Percentiles rank a stretch among this genome's conserved stretches.
phyloP scores from a whole-genome alignment of 2,329 filamentous ascomycete genomes.

The Orbilia oligospora region DNA sequence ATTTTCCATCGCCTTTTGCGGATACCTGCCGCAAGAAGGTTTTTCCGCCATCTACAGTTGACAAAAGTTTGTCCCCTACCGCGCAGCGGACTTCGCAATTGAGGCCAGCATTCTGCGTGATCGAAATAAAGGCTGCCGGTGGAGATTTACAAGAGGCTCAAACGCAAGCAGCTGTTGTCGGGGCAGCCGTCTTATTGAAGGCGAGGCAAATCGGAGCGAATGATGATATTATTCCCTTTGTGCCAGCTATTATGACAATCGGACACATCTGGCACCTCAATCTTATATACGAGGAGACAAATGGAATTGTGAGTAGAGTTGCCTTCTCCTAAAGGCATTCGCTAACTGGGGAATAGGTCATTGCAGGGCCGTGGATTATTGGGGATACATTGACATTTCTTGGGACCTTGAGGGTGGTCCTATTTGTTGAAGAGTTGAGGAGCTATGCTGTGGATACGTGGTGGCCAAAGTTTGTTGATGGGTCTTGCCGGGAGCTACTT shows the following conservation, averaged over 20 bases:
- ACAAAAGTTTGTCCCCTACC: conserved; percentile 4
- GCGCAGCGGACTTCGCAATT: conserved; percentile 3
- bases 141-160: conserved; percentile 6
- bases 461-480: conserved; percentile 29
- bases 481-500: not conserved
- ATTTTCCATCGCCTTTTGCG: conserved; percentile 3
- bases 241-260: not conserved
- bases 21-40: not conserved
- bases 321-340: too few species aligned
- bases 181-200: not conserved
- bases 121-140: conserved; percentile 16
- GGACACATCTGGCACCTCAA: conserved; percentile 10
- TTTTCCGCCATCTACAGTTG: not conserved
- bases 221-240: not conserved
- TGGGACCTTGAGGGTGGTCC: conserved; percentile 7
- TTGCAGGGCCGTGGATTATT: too few species aligned
- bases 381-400: not conserved
- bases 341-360: too few species aligned
- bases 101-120: conserved; percentile 13
- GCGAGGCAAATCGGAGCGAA: not conserved
- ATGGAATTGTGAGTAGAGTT: not conserved
- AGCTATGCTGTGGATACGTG: conserved; percentile 11
- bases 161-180: conserved; percentile 1
- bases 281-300: conserved; percentile 1
- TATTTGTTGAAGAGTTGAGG: conserved; percentile 10